Conservation (phyloP, 192 early-diverging fungal species). For the Phycomyces nitens region DNA sequence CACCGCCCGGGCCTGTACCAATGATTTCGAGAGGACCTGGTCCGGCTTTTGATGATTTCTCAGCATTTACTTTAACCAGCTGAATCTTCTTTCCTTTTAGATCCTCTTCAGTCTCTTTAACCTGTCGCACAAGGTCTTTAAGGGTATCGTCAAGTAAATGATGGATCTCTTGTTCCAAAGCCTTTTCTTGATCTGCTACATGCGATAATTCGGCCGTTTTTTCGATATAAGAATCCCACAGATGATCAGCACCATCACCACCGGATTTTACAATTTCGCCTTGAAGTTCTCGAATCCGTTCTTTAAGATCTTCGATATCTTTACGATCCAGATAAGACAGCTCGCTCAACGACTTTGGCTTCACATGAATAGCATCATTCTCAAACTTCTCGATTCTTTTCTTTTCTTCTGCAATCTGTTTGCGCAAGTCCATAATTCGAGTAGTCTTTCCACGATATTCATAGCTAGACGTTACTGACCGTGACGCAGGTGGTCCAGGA, state of each 20-base stretch:
- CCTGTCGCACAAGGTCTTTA: slow-evolving; percentile 34
- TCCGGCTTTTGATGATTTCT: not conserved
- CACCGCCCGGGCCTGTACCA: slow-evolving; percentile 51
- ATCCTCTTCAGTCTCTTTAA: slow-evolving; percentile 44
- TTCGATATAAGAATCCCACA: slow-evolving; percentile 28
- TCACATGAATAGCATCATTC: slow-evolving; percentile 10
- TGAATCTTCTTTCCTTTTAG: slow-evolving; percentile 43
- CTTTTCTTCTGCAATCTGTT: slow-evolving; percentile 27
- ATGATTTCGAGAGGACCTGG: slow-evolving; percentile 27
- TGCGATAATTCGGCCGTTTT: slow-evolving; percentile 40
- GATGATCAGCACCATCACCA: slow-evolving; percentile 3
- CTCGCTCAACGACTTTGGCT: slow-evolving; percentile 10
- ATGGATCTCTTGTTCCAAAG: slow-evolving; percentile 43
- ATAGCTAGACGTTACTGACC: slow-evolving; percentile 14
- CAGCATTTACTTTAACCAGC: slow-evolving; percentile 34
- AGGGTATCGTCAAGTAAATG: slow-evolving; percentile 36
- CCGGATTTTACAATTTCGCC: slow-evolving; percentile 21
- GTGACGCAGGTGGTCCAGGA: slow-evolving; percentile 4
- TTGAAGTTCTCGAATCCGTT: slow-evolving; percentile 41
- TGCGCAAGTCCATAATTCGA: slow-evolving; percentile 31
- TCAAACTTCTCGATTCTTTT: slow-evolving; percentile 8
- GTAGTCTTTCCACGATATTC: slow-evolving; percentile 35
- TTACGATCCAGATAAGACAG: slow-evolving; percentile 30
- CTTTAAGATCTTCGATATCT: slow-evolving; percentile 42
- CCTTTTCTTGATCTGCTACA: slow-evolving; percentile 45